phyloP scores from a whole-genome alignment of 345 rosid species.

The Cardamine resedifolia region DNA sequence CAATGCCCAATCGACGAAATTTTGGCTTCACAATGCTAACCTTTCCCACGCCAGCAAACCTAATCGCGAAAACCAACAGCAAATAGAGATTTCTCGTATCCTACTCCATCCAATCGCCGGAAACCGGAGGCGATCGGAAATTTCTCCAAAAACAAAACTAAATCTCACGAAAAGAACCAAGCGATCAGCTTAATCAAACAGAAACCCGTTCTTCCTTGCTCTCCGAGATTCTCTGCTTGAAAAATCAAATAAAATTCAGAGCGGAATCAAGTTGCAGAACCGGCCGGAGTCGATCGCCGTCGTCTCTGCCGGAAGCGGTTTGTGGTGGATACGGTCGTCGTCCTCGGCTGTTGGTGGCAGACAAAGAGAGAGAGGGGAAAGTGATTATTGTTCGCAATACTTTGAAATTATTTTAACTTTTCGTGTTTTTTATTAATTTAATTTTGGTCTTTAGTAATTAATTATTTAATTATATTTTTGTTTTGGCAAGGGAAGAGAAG shows the following conservation, averaged over 20 bases:
- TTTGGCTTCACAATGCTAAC: conserved; percentile 21
- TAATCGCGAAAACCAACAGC: conserved; percentile 12
- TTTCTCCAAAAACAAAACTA: conserved; percentile 20
- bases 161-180: conserved; percentile 29
- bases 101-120: conserved; percentile 22
- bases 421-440: not conserved
- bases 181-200: conserved; percentile 34
- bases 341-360: conserved; percentile 38
- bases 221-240: not conserved
- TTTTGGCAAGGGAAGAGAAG: conserved; percentile 16
- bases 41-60: conserved; percentile 29
- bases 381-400: conserved; percentile 34
- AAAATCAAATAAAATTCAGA: conserved; percentile 7
- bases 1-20: conserved; percentile 11
- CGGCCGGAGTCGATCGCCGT: conserved; percentile 29
- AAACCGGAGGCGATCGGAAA: conserved; percentile 24
- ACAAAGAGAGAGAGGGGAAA: conserved; percentile 29
- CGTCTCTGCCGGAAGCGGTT: conserved; percentile 28
- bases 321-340: conserved; percentile 40
- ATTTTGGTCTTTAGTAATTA: conserved; percentile 12
- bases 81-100: conserved; percentile 24
- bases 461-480: not conserved
- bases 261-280: conserved; percentile 9
- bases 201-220: conserved; percentile 26
- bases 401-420: conserved; percentile 24